Conservation (phyloP, 768 basidiomycete genomes). For the Cystobasidium tubakii region DNA sequence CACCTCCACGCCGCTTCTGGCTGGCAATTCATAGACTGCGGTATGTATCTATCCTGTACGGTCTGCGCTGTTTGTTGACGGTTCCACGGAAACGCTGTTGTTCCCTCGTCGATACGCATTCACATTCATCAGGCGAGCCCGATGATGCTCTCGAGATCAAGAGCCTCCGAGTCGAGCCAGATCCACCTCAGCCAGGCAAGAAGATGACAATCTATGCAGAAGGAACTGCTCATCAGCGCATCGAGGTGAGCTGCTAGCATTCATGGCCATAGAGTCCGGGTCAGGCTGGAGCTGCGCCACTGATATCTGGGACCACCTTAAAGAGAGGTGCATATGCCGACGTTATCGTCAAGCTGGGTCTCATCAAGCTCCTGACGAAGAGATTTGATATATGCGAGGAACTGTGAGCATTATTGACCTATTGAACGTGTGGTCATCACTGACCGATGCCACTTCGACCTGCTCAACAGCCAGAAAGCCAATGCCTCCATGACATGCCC, state of each 20-base stretch:
- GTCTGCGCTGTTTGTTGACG: too few relatives aligned
- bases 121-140: constrained; percentile 30
- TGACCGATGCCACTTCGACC: not conserved
- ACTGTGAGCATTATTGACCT: constrained; percentile 60
- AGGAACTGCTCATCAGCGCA: constrained; percentile 57
- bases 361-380: constrained; percentile 80
- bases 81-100: too few relatives aligned
- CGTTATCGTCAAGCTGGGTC: constrained; percentile 85
- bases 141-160: constrained; percentile 43
- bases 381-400: constrained; percentile 84
- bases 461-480: constrained; percentile 59
- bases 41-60: constrained; percentile 24
- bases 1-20: constrained; percentile 23
- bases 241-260: constrained; percentile 71
- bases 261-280: too few relatives aligned
- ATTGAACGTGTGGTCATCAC: not conserved
- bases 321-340: constrained; percentile 88
- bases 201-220: constrained; percentile 77
- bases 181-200: constrained; percentile 81
- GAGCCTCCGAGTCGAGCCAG: constrained; percentile 54
- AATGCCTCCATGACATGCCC: constrained; percentile 79
- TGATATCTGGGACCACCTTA: constrained; percentile 4
- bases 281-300: not conserved
- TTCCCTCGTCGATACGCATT: too few relatives aligned
- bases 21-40: constrained; percentile 35